A percentile compares a stretch with the other conserved stretches of the same genome.
Evolutionary conservation across 352 stramenopile genomes (phyloP).

Genomic region (Phytophthora sp.): DNA sequence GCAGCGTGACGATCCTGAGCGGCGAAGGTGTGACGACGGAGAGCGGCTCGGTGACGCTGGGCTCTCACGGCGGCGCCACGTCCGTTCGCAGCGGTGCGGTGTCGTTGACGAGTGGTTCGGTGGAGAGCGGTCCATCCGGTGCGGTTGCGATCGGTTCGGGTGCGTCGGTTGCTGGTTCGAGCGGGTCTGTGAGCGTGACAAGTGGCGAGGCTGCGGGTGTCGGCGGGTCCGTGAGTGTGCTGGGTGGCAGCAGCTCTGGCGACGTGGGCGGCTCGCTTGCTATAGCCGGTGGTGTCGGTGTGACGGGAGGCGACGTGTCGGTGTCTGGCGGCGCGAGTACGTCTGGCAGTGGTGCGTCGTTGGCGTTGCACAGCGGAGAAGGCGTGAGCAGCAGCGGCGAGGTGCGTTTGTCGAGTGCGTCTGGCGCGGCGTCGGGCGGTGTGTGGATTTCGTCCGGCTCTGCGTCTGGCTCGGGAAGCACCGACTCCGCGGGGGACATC

Average conservation of each 20-base stretch:
- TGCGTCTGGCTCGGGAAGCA: too few relatives aligned
- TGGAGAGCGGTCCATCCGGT: slow-evolving; percentile 19
- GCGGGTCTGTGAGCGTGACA: slow-evolving; percentile 24
- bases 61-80: slow-evolving; percentile 2
- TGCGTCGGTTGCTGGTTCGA: slow-evolving; percentile 13
- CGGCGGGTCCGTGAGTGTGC: neutral
- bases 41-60: slow-evolving; percentile 22
- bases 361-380: too few relatives aligned
- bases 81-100: slow-evolving; percentile 16
- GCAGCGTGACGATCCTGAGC: slow-evolving; percentile 25
- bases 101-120: slow-evolving; percentile 21
- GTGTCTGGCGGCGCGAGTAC: too few relatives aligned
- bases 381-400: too few relatives aligned
- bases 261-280: too few relatives aligned
- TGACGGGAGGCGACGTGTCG: too few relatives aligned
- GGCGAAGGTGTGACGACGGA: slow-evolving; percentile 8
- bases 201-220: slow-evolving; percentile 13
- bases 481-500: too few relatives aligned
- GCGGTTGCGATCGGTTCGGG: slow-evolving; percentile 22
- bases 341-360: too few relatives aligned
- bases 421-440: too few relatives aligned
- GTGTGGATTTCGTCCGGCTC: too few relatives aligned
- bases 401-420: too few relatives aligned
- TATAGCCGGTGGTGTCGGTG: too few relatives aligned
- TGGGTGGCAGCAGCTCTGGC: neutral